Percentiles rank a stretch among this genome's conserved stretches.
phyloP scores from a whole-genome alignment of 2,329 filamentous ascomycete genomes.

The Phaeomoniella chlamydospora region DNA sequence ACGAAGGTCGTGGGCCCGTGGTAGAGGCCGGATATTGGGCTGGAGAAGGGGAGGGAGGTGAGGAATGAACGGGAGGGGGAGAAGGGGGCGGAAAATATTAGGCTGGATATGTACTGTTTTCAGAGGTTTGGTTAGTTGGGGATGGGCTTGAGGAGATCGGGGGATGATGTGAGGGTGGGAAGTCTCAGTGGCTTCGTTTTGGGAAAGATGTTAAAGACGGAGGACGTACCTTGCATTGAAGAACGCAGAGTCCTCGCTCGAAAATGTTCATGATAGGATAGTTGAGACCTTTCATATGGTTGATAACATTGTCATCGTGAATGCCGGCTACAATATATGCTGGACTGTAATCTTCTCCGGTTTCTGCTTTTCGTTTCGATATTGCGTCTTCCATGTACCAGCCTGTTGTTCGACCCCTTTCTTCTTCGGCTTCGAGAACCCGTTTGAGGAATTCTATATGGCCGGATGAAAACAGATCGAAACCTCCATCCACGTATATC shows the following conservation, averaged over 20 bases:
- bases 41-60: conserved; percentile 52
- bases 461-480: conserved; percentile 90
- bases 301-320: conserved; percentile 90
- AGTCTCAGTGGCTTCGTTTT: no score
- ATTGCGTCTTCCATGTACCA: conserved; percentile 59
- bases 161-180: background rate
- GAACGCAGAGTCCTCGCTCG: conserved; percentile 84
- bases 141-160: no score
- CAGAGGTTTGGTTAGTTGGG: background rate
- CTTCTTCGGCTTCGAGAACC: conserved; percentile 61
- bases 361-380: conserved; percentile 45
- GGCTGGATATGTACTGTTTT: conserved; percentile 63
- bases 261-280: conserved; percentile 99
- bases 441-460: conserved; percentile 87
- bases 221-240: conserved; percentile 60
- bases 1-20: conserved; percentile 94
- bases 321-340: conserved; percentile 85
- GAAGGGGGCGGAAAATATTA: conserved; percentile 84
- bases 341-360: conserved; percentile 61
- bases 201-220: background rate
- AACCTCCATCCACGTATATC: conserved; percentile 92
- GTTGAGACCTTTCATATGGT: conserved; percentile 91
- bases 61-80: conserved; percentile 70
- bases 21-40: conserved; percentile 76
- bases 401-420: conserved; percentile 49